These are phyloP conservation scores for Rhododendron ovatum DNA, from an alignment of 148 eudicot species.

Conservation along the genomic window DNA sequence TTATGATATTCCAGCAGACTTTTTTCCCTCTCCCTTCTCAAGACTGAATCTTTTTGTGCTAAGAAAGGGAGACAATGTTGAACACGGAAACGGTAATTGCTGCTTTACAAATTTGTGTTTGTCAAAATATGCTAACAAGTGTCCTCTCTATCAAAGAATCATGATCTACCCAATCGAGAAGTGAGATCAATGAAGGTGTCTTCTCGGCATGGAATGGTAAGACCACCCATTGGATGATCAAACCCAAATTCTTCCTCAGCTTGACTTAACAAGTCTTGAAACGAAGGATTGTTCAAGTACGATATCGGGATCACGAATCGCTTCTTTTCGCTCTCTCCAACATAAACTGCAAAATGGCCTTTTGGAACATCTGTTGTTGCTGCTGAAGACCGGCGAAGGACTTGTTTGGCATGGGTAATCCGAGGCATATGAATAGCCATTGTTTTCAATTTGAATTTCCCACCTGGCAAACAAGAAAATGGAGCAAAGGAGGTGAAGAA, in stretches of 20 bases:
- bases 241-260: conserved; percentile 29
- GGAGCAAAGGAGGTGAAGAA: neutral
- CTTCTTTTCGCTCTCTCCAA: conserved; percentile 37
- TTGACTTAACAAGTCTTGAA: neutral
- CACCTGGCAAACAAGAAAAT: neutral
- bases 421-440: conserved; percentile 13
- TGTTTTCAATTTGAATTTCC: neutral
- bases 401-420: neutral
- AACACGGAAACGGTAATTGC: neutral
- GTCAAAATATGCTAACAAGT: neutral
- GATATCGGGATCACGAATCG: neutral
- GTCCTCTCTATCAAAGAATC: neutral
- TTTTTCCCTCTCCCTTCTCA: neutral
- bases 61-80: neutral
- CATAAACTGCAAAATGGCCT: conserved; percentile 52
- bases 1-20: neutral
- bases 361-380: conserved; percentile 10
- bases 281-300: neutral
- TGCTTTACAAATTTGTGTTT: neutral
- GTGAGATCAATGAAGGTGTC: conserved; percentile 35
- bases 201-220: conserved; percentile 55
- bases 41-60: neutral
- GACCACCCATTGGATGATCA: conserved; percentile 54
- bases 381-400: conserved; percentile 11
- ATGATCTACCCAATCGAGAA: conserved; percentile 8